Conservation (phyloP, 1,139 yeast genomes). For the Lodderomyces parapsilosis region DNA sequence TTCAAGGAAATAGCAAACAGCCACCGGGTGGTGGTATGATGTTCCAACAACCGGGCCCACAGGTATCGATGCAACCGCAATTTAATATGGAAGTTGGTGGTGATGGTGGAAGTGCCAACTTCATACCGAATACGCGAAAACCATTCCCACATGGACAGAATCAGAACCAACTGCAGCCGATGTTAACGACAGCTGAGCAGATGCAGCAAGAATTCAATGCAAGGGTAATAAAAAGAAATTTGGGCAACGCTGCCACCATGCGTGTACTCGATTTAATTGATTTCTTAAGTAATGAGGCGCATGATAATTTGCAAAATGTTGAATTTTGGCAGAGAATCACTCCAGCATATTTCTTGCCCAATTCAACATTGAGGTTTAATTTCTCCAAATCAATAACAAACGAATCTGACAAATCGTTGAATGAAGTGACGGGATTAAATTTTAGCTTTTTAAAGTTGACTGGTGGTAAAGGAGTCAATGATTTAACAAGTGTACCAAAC, state of each 20-base stretch:
- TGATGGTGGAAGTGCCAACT: neutral
- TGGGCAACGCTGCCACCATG: constrained; percentile 48
- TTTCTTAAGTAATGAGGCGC: constrained; percentile 34
- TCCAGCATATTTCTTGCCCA: constrained; percentile 34
- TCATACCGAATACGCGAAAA: neutral
- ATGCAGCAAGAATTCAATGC: constrained; percentile 35
- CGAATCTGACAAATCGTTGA: constrained; percentile 2
- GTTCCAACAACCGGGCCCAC: constrained; percentile 1
- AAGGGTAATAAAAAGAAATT: constrained; percentile 37
- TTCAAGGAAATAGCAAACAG: neutral
- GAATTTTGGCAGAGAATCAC: constrained; percentile 43
- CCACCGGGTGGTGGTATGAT: neutral
- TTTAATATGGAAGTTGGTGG: neutral
- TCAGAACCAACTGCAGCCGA: constrained; percentile 5
- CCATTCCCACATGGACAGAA: constrained; percentile 2
- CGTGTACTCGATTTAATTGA: constrained; percentile 40
- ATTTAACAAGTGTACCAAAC: constrained; percentile 24
- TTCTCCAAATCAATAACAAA: neutral
- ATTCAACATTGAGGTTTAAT: constrained; percentile 18
- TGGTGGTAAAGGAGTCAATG: constrained; percentile 1
- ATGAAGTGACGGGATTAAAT: constrained; percentile 11
- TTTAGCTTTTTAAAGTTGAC: constrained; percentile 9
- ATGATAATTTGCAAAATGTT: constrained; percentile 26
- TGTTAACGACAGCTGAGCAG: constrained; percentile 6
- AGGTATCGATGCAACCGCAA: neutral